Conservation (phyloP, 1,139 yeast genomes). For the Suhomyces maxii region DNA sequence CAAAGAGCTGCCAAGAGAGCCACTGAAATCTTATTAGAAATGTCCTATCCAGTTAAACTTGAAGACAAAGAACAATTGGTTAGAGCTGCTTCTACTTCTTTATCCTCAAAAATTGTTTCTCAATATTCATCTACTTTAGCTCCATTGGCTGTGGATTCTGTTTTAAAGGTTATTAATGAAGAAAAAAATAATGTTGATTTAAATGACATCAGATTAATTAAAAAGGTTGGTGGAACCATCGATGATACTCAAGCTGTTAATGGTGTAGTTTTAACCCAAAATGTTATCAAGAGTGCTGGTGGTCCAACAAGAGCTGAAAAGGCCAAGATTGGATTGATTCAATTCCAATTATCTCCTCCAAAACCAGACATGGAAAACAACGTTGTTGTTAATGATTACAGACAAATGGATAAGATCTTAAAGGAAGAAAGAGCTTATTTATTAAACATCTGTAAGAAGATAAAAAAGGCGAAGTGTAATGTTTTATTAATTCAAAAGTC, state of each 20-base stretch:
- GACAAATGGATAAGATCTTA: constrained; percentile 98
- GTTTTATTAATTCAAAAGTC: constrained; percentile 92
- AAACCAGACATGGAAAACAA: constrained; percentile 98
- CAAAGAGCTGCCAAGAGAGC: constrained; percentile 90
- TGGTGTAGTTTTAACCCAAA: constrained; percentile 92
- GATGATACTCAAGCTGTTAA: constrained; percentile 93
- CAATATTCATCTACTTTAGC: constrained; percentile 84
- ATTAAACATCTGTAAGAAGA: constrained; percentile 90
- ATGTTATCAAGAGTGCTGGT: constrained; percentile 84
- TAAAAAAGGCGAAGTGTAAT: constrained; percentile 95
- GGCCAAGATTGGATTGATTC: constrained; percentile 88
- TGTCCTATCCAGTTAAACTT: constrained; percentile 77
- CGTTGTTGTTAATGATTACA: constrained; percentile 93
- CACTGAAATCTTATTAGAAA: constrained; percentile 79
- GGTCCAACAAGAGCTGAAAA: constrained; percentile 96
- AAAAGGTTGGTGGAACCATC: constrained; percentile 95
- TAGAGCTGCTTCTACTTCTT: constrained; percentile 92
- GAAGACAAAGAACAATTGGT: constrained; percentile 78
- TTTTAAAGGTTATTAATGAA: constrained; percentile 68
- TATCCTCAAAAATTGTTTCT: constrained; percentile 91
- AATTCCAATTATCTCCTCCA: constrained; percentile 97
- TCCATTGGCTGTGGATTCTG: constrained; percentile 94
- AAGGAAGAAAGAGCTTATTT: constrained; percentile 96
- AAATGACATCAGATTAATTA: constrained; percentile 82
- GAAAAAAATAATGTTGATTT: constrained; percentile 73